Evolutionary conservation across 192 early-diverging fungal species (phyloP).

Genomic region (Coemansia sp.): DNA sequence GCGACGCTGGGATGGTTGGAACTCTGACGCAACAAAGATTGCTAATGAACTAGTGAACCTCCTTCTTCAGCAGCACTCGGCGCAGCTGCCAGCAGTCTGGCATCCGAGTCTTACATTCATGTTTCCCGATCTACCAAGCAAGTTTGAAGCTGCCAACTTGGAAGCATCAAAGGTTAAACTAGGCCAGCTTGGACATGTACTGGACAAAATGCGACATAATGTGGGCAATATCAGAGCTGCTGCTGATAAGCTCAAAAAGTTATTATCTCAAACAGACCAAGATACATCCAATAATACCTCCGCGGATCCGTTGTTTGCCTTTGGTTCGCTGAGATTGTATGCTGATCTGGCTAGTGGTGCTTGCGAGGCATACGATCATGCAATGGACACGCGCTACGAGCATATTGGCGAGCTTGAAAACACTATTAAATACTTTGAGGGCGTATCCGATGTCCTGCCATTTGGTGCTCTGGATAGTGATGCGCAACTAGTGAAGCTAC

Average conservation of each 20-base stretch:
- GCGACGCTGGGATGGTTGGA: conserved; percentile 42
- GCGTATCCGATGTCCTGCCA: conserved; percentile 3
- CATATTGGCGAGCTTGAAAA: conserved; percentile 18
- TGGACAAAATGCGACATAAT: conserved; percentile 12
- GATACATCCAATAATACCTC: background rate
- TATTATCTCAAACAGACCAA: background rate
- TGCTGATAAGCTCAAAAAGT: conserved; percentile 12
- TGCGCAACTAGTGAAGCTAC: conserved; percentile 26
- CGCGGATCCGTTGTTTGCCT: conserved; percentile 5
- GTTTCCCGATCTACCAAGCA: conserved; percentile 31
- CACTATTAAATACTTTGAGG: conserved; percentile 15
- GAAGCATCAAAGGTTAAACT: conserved; percentile 6
- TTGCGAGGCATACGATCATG: conserved; percentile 5
- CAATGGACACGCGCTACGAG: conserved; percentile 12
- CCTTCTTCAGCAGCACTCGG: conserved; percentile 35
- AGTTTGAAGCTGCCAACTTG: conserved; percentile 14
- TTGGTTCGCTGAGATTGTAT: conserved; percentile 17
- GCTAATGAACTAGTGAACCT: conserved; percentile 29
- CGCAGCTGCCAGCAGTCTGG: conserved; percentile 45
- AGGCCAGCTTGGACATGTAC: conserved; percentile 14
- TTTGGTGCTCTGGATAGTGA: conserved; percentile 27
- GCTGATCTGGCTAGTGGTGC: conserved; percentile 16
- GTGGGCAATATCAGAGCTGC: conserved; percentile 20
- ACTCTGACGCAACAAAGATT: conserved; percentile 18
- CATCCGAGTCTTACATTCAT: conserved; percentile 32